These are phyloP conservation scores for Sorghum bicolor DNA, from an alignment of 176 grass and related monocot genomes.

Conservation along the genomic window Sorghum_bicolor_NCBIv3 NC_012870.2:14063501-14064000, in stretches of 20 bases:
- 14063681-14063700: not conserved
- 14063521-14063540: too few relatives aligned
- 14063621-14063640: too few relatives aligned
- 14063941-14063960: conserved; percentile 10
- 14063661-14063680: too few relatives aligned
- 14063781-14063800: not conserved
- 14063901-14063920: not conserved
- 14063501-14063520: too few relatives aligned
- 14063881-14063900: not conserved
- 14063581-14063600: too few relatives aligned
- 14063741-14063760: not conserved
- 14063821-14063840: not conserved
- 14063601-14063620: too few relatives aligned
- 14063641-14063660: too few relatives aligned
- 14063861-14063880: not conserved
- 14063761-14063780: not conserved
- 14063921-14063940: not conserved
- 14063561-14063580: too few relatives aligned
- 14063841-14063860: not conserved
- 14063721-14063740: not conserved
- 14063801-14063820: not conserved
- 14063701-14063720: not conserved
- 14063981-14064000: conserved; percentile 97
- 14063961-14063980: conserved; percentile 34
- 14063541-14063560: too few relatives aligned